Evolutionary conservation across 1,284 basidiomycete species (phyloP).

Genomic region (Xerocomus minutiporus): DNA sequence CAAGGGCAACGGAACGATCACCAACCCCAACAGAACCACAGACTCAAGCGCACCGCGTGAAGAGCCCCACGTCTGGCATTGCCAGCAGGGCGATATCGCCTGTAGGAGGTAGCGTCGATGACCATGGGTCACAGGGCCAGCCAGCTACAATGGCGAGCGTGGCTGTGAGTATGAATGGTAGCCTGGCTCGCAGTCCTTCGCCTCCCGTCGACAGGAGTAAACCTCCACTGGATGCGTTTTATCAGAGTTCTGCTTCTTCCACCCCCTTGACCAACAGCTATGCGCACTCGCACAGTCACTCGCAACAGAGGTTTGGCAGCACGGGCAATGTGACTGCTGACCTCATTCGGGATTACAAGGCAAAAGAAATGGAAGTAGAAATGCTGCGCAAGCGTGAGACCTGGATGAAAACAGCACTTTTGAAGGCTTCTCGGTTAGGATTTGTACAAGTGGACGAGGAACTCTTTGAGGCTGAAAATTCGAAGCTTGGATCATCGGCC

Average conservation of each 20-base stretch:
- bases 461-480: slow-evolving; percentile 34
- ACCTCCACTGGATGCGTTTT: slow-evolving; percentile 57
- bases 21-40: slow-evolving; percentile 42
- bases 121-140: slow-evolving; percentile 34
- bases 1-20: slow-evolving; percentile 43
- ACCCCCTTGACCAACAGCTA: slow-evolving; percentile 36
- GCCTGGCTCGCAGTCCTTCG: slow-evolving; percentile 57
- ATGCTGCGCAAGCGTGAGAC: slow-evolving; percentile 71
- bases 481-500: slow-evolving; percentile 36
- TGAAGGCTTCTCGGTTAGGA: slow-evolving; percentile 76
- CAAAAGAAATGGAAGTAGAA: slow-evolving; percentile 80
- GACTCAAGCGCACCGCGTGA: slow-evolving; percentile 47
- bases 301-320: slow-evolving; percentile 47
- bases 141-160: slow-evolving; percentile 51
- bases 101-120: slow-evolving; percentile 36
- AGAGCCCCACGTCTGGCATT: slow-evolving; percentile 50
- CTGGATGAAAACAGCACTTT: slow-evolving; percentile 84
- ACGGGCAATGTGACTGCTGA: slow-evolving; percentile 70
- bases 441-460: slow-evolving; percentile 66
- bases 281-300: slow-evolving; percentile 24
- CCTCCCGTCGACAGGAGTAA: slow-evolving; percentile 53
- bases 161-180: slow-evolving; percentile 46
- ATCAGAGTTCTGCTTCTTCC: slow-evolving; percentile 51
- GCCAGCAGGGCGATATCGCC: slow-evolving; percentile 58
- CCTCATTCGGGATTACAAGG: slow-evolving; percentile 71